Base-by-base conservation (phyloP, 2,329 filamentous ascomycete species). In the Diaporthe citrichinensis region DNA sequence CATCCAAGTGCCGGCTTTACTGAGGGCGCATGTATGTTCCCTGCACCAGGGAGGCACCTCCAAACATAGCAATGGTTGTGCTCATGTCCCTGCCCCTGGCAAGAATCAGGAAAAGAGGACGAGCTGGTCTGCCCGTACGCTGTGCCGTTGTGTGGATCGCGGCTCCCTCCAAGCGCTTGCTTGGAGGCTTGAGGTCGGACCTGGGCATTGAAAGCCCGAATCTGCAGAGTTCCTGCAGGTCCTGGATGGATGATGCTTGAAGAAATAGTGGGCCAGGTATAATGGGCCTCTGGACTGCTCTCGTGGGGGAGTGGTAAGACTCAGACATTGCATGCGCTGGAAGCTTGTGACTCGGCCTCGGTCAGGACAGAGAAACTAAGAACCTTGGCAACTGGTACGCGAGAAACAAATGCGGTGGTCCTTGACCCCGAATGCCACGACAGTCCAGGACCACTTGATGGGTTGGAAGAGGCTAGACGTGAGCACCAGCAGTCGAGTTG, bases 321-420 rank as follows among this genome's bases (percentile, higher is more conserved):
- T 53, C 58, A 65, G 61, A 44, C 58, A 73, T 34, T 73, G 58
- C 71, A 73, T 65, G 58, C 71, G 71, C 71, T 25, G 58, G n/a
- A 57, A 65, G 71, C 71, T 73, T 65, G 71, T 73, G 71, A 73
- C 71, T 51, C 23, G 34, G 59, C 44, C 34, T 31, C n/a, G n/a
- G 57, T 17, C 65, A 68, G 44, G 17, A 34, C 28, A 46, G 46
- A 55, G 59, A 41, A 36, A 31, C 59, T 49, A 62, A 34, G 41
- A n/a, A 28, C 55, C 67, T 71, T 51, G 71, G 74, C 44, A 67
- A 39, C 25, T 46, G 44, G 25, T 41, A 44, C 61, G 51, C 69
- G 71, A 61, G 46, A 44, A 65, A 20, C 6, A 58, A 49, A 55
- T 36, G 36, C n/a, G 46, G 34, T 34, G 25, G 44, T 23, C 34